Evolutionary conservation across 78 protist species (phyloP).

Genomic region (slime mould (Dictyostelium discoideum)): DNA sequence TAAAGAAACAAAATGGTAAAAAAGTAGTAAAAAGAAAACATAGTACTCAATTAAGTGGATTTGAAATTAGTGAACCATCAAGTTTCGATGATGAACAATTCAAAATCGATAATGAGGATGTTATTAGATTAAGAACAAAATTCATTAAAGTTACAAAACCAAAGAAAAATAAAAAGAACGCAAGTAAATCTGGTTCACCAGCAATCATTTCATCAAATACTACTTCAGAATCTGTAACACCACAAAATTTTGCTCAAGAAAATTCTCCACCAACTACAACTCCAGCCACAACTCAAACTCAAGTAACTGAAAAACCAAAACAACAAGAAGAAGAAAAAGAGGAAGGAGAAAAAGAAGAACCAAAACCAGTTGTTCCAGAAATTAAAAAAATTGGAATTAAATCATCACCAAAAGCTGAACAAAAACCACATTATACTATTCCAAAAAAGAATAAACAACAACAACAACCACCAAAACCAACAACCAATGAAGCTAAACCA

Average conservation of each 20-base stretch:
- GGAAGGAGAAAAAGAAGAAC: neutral
- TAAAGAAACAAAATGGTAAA: conserved; percentile 11
- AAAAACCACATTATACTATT: neutral
- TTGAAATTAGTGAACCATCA: conserved; percentile 49
- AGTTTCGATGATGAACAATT: neutral
- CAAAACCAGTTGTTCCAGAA: neutral
- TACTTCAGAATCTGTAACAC: neutral
- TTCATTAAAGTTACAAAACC: conserved; percentile 2
- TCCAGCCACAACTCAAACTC: neutral
- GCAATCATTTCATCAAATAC: conserved; percentile 4
- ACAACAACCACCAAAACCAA: neutral
- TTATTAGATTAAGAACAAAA: conserved; percentile 42
- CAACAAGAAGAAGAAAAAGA: neutral
- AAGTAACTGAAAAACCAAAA: neutral
- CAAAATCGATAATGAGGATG: neutral
- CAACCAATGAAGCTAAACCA: neutral
- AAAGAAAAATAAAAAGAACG: conserved; percentile 15
- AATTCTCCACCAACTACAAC: neutral
- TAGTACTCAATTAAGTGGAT: conserved; percentile 31
- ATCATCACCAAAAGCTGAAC: conserved; percentile 28
- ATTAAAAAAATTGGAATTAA: neutral
- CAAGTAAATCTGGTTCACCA: conserved; percentile 32
- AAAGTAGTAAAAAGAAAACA: conserved; percentile 60
- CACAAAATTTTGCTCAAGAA: neutral
- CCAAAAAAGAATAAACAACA: neutral